Base-by-base conservation (phyloP, 1,284 basidiomycete species). In the Gastroboletus turbinatus region DNA sequence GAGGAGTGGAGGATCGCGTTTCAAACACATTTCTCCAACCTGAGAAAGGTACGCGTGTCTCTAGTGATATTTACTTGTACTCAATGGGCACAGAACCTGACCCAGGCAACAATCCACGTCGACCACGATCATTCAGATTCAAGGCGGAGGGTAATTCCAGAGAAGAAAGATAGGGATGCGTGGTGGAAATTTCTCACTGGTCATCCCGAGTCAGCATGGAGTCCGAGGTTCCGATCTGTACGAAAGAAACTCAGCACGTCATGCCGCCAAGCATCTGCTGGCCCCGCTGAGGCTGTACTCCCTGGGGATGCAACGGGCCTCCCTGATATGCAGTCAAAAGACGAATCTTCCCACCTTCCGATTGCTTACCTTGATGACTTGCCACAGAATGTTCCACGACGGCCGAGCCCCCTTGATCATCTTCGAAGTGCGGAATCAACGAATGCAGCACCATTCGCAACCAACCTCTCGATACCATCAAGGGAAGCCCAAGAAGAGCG, bases 111-210 rank as follows among this genome's bases (percentile, higher is more conserved):
- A 3, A 80, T 82, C 46, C 73, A 78, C 58, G 76, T 83, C 52
- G 68, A 71, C 39, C 67, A 73, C 4, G 43, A 70, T 63, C 64
- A 70, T 42, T 57, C 67, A 46, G 53, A 63, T 19, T 56, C 60
- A 30, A 48, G 53, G 38, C 69, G 57, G 30, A 79, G 72, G 57
- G 54, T 78, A 33, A 79, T 90, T 60, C 88, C 89, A 21, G 84
- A 88, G 48, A 85, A 79, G 67, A 84, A 82, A 65, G 82, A 88
- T 54, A 78, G 88, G 51, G 85, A 88, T 61, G 70, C 76, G 17
- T 92, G 88, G 89, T 91, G 90, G 89, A 79, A 78, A n/a, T 92
- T 86, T 61, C 70, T 92, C 4, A 73, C 81, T 43, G 89, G 89
- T 27, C 76, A 77, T 60, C 84, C 87, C n/a, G 80, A 84, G 63